Conservation (phyloP, 2,329 filamentous ascomycete species). For the Diplodia corticola region DNA sequence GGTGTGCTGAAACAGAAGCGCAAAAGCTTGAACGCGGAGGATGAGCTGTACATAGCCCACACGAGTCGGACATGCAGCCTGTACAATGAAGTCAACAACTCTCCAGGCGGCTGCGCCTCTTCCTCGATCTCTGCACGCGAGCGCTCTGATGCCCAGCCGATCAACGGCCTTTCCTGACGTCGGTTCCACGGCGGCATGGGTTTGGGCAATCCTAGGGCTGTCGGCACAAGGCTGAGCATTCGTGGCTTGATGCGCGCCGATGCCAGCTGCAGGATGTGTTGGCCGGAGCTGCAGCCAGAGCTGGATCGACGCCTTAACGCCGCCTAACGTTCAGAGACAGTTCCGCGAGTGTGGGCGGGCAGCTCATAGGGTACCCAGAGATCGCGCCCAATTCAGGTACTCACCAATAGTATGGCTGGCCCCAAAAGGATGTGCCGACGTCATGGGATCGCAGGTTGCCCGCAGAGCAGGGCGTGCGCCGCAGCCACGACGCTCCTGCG, state of each 20-base stretch:
- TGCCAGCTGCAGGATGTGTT: constrained; percentile 40
- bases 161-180: constrained; percentile 4
- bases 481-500: constrained; percentile 15
- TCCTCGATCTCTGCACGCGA: constrained; percentile 18
- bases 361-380: constrained; percentile 42
- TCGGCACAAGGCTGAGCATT: constrained; percentile 31
- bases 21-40: constrained; percentile 14
- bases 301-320: constrained; percentile 22
- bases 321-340: constrained; percentile 15
- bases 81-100: constrained; percentile 20
- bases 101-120: constrained; percentile 2
- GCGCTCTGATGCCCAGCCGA: neutral
- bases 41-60: constrained; percentile 22
- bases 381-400: constrained; percentile 29
- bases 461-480: constrained; percentile 15
- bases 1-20: constrained; percentile 10
- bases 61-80: constrained; percentile 15
- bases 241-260: constrained; percentile 28
- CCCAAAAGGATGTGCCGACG: constrained; percentile 6
- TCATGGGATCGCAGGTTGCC: constrained; percentile 2
- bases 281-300: constrained; percentile 28
- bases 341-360: constrained; percentile 35
- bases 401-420: constrained; percentile 16
- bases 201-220: constrained; percentile 19
- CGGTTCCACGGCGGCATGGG: constrained; percentile 14